Evolutionary conservation across 2,329 filamentous ascomycete genomes (phyloP), one percentile per base, ranked within the genome.

Genomic region (Madurella mycetomatis): DNA sequence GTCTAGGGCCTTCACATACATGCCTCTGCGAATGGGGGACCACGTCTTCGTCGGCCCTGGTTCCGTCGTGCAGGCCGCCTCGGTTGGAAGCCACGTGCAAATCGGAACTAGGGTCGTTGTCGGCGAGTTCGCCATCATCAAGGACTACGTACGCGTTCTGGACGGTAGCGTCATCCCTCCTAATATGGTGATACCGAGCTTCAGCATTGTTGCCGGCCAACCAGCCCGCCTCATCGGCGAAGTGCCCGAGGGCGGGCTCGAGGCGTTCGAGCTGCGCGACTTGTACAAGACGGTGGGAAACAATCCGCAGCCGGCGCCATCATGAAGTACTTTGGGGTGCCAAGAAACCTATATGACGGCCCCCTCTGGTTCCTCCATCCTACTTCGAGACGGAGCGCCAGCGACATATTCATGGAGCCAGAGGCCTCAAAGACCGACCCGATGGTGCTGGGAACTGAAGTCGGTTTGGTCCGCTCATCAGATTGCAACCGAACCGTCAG

Each of bases 111-210:
- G 85, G 49, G 89, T 85, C 59, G 86, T 87, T 1, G 78, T 99
- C 47, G 88, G 90, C 53, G 87, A 91, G 62, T 92, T 96, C 70
- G 88, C 86, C 47, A 92, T 96, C 57, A 83, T 97, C 67, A 96
- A 96, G 71, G 94, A 97, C 69, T 95, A 90, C 66, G 90, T 95
- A 46, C 87, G 87, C 69, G 84, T 99, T 41, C 73, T 97, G 61
- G 90, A 96, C 56, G 87, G 87, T 31, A 84, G 89, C 0, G 86
- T 96, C 4, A 82, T 99, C 5, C 88, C 94, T 2, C 78, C 87
- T 0, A 87, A 90, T 57, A 95, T 95, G 85, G 90, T 97, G 19
- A 87, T 97, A 52, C 91, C 92, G 1, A 92, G 90, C 67, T 95
- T 94, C 69, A 92, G 86, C 52, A 83, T 97, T 52, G 91, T 99